Percentiles rank a stretch among this genome's conserved stretches.
phyloP scores from a whole-genome alignment of 2,329 filamentous ascomycete genomes.

The Cordyceps militaris region DNA sequence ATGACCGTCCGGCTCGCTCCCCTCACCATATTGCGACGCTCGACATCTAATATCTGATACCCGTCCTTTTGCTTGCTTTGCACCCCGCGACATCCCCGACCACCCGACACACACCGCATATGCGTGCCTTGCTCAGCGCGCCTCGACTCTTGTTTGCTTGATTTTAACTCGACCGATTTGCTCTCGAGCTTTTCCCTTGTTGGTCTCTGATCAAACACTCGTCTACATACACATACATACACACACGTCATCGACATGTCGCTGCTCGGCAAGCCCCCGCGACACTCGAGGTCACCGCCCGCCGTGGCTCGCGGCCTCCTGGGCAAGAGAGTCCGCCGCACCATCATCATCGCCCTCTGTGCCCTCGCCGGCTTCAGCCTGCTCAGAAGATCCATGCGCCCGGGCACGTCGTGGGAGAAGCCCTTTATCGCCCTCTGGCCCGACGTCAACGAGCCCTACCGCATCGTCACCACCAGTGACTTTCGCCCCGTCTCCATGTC shows the following conservation, averaged over 20 bases:
- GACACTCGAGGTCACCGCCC: background rate
- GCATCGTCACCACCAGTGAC: conserved; percentile 21
- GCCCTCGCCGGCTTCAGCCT: background rate
- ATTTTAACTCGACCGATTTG: background rate
- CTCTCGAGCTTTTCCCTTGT: no score
- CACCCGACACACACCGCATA: background rate
- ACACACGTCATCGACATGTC: background rate
- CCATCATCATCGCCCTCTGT: background rate
- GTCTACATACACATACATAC: background rate
- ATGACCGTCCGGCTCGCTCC: background rate
- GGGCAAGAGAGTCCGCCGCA: background rate
- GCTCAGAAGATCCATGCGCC: background rate
- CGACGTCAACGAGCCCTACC: conserved; percentile 15
- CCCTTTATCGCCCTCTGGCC: conserved; percentile 2
- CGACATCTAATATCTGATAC: background rate
- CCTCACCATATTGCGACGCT: background rate
- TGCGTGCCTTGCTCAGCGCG: background rate
- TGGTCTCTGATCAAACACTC: no score
- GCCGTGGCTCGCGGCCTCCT: background rate
- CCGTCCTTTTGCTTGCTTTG: background rate
- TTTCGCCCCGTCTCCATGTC: conserved; percentile 21
- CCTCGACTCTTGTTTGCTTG: background rate
- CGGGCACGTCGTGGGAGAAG: background rate
- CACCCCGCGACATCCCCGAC: background rate
- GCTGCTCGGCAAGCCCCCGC: background rate